A percentile compares a stretch with the other conserved stretches of the same genome.
phyloP scores from a whole-genome alignment of 1,284 basidiomycete genomes.

The Trichosporon sp. region DNA sequence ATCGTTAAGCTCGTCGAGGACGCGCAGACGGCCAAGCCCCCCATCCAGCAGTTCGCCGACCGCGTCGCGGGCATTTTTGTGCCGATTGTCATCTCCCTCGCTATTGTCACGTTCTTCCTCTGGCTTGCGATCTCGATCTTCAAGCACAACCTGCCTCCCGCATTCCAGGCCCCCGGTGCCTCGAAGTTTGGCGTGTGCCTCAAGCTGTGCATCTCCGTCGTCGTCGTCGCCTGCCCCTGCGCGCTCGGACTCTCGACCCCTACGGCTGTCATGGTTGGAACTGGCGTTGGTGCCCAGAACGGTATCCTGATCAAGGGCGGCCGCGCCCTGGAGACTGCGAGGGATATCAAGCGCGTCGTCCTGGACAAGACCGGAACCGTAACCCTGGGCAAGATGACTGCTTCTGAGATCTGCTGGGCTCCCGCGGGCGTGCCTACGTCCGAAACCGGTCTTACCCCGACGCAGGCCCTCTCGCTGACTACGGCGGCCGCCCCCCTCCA shows the following conservation, averaged over 20 bases:
- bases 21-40: slow-evolving; percentile 96
- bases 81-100: slow-evolving; percentile 82
- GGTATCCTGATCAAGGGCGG: slow-evolving; percentile 99
- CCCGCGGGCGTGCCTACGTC: slow-evolving; percentile 43
- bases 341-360: slow-evolving; percentile 75
- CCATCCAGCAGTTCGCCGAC: slow-evolving; percentile 97
- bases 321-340: slow-evolving; percentile 87
- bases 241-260: slow-evolving; percentile 95
- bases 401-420: slow-evolving; percentile 77
- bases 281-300: slow-evolving; percentile 93
- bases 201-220: slow-evolving; percentile 95
- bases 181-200: slow-evolving; percentile 89
- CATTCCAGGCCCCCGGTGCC: slow-evolving; percentile 81
- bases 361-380: slow-evolving; percentile 99
- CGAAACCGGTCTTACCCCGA: slow-evolving; percentile 37
- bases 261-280: slow-evolving; percentile 99
- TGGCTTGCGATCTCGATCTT: slow-evolving; percentile 83
- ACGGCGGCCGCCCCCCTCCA: slow-evolving; percentile 52
- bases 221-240: slow-evolving; percentile 98
- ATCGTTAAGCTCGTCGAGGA: slow-evolving; percentile 97
- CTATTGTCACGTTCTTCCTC: slow-evolving; percentile 74
- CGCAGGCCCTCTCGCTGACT: slow-evolving; percentile 50
- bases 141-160: slow-evolving; percentile 67
- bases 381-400: slow-evolving; percentile 79
- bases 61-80: slow-evolving; percentile 94